These are phyloP conservation scores for Pseudonectria buxi DNA, from an alignment of 2,329 filamentous ascomycete species.

Conservation along the genomic window DNA sequence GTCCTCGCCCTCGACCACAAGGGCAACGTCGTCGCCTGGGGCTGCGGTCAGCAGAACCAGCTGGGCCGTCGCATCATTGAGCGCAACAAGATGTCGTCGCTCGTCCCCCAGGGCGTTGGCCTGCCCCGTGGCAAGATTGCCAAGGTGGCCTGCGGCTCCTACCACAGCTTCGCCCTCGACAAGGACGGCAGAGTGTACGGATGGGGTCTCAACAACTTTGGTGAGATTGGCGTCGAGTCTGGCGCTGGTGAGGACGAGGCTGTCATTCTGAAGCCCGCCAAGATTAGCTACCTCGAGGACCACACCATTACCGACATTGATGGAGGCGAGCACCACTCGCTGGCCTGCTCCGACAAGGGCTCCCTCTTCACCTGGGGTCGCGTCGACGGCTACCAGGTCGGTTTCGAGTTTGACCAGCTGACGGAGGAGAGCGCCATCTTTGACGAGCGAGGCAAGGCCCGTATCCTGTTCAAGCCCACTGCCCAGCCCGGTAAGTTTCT, in stretches of 20 bases:
- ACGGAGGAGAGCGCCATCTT: conserved; percentile 49
- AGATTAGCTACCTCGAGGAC: conserved; percentile 57
- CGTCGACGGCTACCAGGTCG: conserved; percentile 46
- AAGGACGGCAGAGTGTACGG: conserved; percentile 64
- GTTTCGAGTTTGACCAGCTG: conserved; percentile 47
- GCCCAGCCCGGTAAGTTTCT: conserved; percentile 36
- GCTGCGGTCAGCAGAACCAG: conserved; percentile 61
- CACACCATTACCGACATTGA: conserved; percentile 61
- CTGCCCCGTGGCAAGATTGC: conserved; percentile 52
- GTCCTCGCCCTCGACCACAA: conserved; percentile 60
- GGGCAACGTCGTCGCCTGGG: conserved; percentile 64
- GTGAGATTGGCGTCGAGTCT: conserved; percentile 62
- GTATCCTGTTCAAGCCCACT: conserved; percentile 51
- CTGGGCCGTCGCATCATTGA: conserved; percentile 54
- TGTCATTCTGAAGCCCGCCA: conserved; percentile 64
- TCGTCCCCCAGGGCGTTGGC: conserved; percentile 53
- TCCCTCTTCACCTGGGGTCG: conserved; percentile 56
- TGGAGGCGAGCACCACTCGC: conserved; percentile 69
- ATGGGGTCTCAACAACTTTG: conserved; percentile 86
- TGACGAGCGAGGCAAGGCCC: conserved; percentile 55
- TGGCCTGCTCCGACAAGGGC: conserved; percentile 51
- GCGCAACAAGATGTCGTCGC: conserved; percentile 55
- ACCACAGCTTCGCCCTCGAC: conserved; percentile 77
- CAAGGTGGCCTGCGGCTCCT: conserved; percentile 57
- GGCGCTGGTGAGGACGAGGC: conserved; percentile 49